These are phyloP conservation scores for Hyphodiscus sp. DNA, from an alignment of 2,329 filamentous ascomycete genomes.

Conservation along the genomic window DNA sequence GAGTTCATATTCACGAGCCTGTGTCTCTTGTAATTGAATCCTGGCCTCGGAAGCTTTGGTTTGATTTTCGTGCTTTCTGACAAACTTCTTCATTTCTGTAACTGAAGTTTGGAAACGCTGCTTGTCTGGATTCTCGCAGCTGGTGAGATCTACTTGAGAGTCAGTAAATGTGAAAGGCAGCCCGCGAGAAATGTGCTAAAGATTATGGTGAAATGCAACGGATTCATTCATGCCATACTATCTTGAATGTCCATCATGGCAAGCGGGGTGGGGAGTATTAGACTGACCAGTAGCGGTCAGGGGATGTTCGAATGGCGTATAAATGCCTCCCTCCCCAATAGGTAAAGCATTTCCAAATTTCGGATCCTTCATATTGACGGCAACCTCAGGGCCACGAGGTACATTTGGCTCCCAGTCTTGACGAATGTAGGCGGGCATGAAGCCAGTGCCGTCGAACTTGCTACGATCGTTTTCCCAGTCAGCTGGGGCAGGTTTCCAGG, in stretches of 20 bases:
- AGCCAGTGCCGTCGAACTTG: constrained; percentile 16
- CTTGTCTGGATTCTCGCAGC: not conserved
- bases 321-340: not conserved
- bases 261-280: not conserved
- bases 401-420: constrained; percentile 21
- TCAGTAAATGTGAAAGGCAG: not conserved
- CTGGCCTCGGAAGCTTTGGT: constrained; percentile 4
- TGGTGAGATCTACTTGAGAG: not conserved
- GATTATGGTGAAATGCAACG: not conserved
- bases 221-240: too few relatives aligned
- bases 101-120: not conserved
- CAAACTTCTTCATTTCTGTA: not conserved
- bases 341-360: not conserved
- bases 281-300: not conserved
- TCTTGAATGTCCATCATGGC: too few relatives aligned
- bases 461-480: constrained; percentile 23
- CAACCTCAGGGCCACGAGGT: constrained; percentile 1
- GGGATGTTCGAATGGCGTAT: not conserved
- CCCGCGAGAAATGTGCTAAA: not conserved
- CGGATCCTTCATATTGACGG: not conserved
- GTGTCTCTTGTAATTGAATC: constrained; percentile 1
- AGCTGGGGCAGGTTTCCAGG: constrained; percentile 15
- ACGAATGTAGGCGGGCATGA: constrained; percentile 21
- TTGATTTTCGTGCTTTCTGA: not conserved
- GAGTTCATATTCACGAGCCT: constrained; percentile 10